Evolutionary conservation across 805 yeast genomes (phyloP), one percentile per base, ranked within the genome.

Genomic region (Yarrowia sp.): DNA sequence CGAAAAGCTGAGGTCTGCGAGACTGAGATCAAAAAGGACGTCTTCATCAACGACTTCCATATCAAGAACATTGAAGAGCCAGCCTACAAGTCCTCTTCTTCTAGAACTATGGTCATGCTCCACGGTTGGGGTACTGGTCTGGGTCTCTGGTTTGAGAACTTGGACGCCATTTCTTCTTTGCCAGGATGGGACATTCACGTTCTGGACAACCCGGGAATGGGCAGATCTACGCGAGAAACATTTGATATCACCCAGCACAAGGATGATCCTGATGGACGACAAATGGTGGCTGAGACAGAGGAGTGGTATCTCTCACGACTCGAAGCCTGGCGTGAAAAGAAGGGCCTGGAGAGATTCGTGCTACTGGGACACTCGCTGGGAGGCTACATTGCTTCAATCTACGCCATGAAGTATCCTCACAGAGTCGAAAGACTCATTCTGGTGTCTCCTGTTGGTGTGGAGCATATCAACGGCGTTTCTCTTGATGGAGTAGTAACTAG

Each of bases 61-160:
- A 59, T 59, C 65, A n/a, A n/a, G 12, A 59, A 59, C 19, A 35
- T 19, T 1, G 65, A 43, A 16, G 12, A 15, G 8, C 65, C 65
- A 8, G 35, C n/a, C 3, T 8, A 35, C 16, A 16, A 32, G 7
- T 45, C 53, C 5, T 42, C 50, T 12, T 42, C 69, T 5, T 42
- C 68, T 10, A 10, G 67, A 42, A 68, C 61, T 77, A 77, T 90
- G 40, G 87, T 91, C 3, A 76, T 91, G 70, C 77, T 91, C 8
- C 97, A 91, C 76, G 97, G 97, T 0, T 89, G 89, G 75, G 93
- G 92, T 7, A 92, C 96, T 0, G 88, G 93, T 0, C 82, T 90
- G 5, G 89, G 93, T 38, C 84, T 89, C 56, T 91, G 84, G 72
- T 82, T 87, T 69, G 83, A 88, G 70, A 90, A 88, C 73, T 84